phyloP scores from a whole-genome alignment of 805 yeast genomes.

The Yamadazyma laniorum region DNA sequence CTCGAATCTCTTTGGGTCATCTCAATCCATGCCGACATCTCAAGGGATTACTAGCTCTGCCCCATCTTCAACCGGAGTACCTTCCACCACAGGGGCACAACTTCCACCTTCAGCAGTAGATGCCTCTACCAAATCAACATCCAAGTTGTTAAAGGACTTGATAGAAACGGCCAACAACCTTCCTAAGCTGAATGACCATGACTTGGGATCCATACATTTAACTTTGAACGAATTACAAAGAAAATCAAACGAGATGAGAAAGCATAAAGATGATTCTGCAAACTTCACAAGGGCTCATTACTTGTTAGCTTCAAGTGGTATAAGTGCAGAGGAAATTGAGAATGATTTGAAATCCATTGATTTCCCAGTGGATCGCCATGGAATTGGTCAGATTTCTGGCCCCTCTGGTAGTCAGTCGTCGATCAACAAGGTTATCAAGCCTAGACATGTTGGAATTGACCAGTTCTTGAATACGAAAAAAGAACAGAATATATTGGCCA shows the following conservation, averaged over 20 bases:
- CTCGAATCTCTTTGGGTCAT: slow-evolving; percentile 1
- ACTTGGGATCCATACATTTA: slow-evolving; percentile 76
- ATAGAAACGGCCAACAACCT: slow-evolving; percentile 74
- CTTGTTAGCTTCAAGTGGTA: slow-evolving; percentile 83
- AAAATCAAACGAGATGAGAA: slow-evolving; percentile 59
- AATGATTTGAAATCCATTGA: slow-evolving; percentile 44
- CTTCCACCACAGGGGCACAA: not conserved
- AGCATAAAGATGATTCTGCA: slow-evolving; percentile 25
- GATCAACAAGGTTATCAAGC: slow-evolving; percentile 10
- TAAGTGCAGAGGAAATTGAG: slow-evolving; percentile 81
- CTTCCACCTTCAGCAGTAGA: slow-evolving; percentile 1
- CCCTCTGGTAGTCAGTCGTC: not conserved
- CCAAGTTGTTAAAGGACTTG: slow-evolving; percentile 58
- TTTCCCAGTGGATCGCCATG: slow-evolving; percentile 8
- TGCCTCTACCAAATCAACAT: slow-evolving; percentile 12
- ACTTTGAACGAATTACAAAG: slow-evolving; percentile 76
- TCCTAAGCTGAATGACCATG: slow-evolving; percentile 58
- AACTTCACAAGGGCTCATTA: slow-evolving; percentile 77
- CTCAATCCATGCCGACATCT: not conserved
- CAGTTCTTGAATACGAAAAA: slow-evolving; percentile 64
- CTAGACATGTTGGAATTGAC: slow-evolving; percentile 44
- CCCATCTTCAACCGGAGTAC: slow-evolving; percentile 4
- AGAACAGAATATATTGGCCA: slow-evolving; percentile 76
- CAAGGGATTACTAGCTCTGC: not conserved
- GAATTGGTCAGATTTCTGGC: slow-evolving; percentile 1